Conservation (phyloP, 345 rosid genomes). For the Gossypium mustelinum region DNA sequence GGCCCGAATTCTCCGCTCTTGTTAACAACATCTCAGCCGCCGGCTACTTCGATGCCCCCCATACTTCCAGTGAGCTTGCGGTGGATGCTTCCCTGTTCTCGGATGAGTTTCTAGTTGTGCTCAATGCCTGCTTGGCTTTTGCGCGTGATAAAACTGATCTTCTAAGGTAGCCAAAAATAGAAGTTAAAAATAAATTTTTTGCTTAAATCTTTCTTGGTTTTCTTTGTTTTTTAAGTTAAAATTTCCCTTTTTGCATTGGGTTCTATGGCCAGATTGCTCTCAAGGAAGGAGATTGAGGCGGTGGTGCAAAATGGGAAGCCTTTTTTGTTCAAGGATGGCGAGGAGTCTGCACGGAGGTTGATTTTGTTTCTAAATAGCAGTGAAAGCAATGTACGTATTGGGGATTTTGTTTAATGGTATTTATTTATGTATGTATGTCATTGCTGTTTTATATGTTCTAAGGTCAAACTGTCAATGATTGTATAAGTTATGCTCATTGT, state of each 20-base stretch:
- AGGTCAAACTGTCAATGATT: neutral
- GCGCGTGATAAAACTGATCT: constrained; percentile 7
- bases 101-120: neutral
- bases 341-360: constrained; percentile 59
- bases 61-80: neutral
- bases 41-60: constrained; percentile 7
- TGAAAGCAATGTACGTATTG: constrained; percentile 31
- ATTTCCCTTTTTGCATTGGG: neutral
- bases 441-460: neutral
- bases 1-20: constrained; percentile 11
- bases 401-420: neutral
- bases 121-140: constrained; percentile 9
- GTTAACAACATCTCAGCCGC: neutral
- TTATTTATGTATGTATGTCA: neutral
- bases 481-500: neutral
- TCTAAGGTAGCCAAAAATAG: constrained; percentile 1
- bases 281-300: constrained; percentile 62
- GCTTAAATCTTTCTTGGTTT: neutral
- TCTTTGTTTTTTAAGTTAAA: neutral
- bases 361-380: constrained; percentile 36
- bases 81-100: neutral
- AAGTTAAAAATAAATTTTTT: neutral
- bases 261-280: constrained; percentile 45
- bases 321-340: constrained; percentile 51
- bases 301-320: constrained; percentile 59